Percentiles rank a stretch among this genome's conserved stretches.
Evolutionary conservation across 2,329 filamentous ascomycete genomes (phyloP).

Genomic region (Sporothrix curviconia): DNA sequence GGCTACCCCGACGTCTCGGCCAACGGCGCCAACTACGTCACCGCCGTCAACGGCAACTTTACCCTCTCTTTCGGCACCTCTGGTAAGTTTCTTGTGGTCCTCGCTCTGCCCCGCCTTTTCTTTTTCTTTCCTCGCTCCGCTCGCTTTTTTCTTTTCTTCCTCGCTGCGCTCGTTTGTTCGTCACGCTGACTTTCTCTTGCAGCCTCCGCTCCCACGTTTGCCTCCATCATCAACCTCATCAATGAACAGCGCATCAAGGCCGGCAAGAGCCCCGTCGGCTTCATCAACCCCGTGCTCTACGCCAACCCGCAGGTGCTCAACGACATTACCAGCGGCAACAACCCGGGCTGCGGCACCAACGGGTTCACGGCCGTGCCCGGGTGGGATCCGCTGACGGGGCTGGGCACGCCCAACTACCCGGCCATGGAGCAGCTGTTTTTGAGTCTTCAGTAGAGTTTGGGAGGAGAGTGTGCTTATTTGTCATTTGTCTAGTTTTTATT

Average conservation of each 20-base stretch:
- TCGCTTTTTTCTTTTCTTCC: not conserved
- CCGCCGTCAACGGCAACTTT: slow-evolving; percentile 28
- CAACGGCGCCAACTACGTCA: slow-evolving; percentile 9
- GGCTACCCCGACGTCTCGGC: slow-evolving; percentile 17
- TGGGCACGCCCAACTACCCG: slow-evolving; percentile 29
- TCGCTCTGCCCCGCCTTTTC: no score
- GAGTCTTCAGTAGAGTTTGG: slow-evolving; percentile 17
- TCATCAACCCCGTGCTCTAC: slow-evolving; percentile 29
- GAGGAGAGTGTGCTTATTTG: no score
- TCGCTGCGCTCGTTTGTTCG: not conserved
- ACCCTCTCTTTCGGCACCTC: slow-evolving; percentile 44
- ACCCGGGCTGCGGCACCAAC: slow-evolving; percentile 27
- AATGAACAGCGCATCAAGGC: slow-evolving; percentile 54
- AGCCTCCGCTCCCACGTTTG: slow-evolving; percentile 47
- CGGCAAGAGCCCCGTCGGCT: slow-evolving; percentile 36
- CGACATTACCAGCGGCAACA: slow-evolving; percentile 25
- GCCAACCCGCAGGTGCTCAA: slow-evolving; percentile 25
- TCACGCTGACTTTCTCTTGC: not conserved
- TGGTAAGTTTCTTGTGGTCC: slow-evolving; percentile 18
- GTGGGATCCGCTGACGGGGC: slow-evolving; percentile 24
- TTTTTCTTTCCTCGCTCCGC: not conserved
- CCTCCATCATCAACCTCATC: slow-evolving; percentile 52
- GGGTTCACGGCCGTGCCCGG: slow-evolving; percentile 25
- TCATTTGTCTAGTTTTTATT: no score
- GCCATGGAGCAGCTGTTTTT: slow-evolving; percentile 23